Base-by-base conservation (phyloP, 2,329 filamentous ascomycete genomes). In the Hypoxylon sp. region DNA sequence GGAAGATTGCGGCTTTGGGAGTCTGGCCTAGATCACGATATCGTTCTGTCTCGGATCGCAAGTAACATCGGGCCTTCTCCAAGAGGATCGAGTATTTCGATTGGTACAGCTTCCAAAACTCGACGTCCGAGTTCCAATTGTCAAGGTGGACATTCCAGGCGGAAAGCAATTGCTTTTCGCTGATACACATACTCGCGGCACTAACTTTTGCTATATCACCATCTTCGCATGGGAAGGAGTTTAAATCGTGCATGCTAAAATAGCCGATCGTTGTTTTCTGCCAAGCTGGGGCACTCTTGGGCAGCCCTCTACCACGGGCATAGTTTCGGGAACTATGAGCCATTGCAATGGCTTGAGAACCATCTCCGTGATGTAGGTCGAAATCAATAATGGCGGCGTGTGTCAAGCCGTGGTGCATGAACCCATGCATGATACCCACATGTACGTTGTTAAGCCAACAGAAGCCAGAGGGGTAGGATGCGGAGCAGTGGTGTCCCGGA, bases 391-490 rank as follows among this genome's bases (percentile, higher is more conserved):
- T 98, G 10, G 93, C 95, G 0, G 94, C 94, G 76, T 99, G 95
- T 0, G 94, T 98, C 26, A 98, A 80, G 0, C 91, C 93, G 73
- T 99, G 91, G 39, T 85, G 86, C 65, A 94, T 87, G 19, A 92
- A 89, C 10, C 90, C 94, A 76, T 99, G 92, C 76, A 96, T 91
- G 68, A 99, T 97, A 0, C 94, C 95, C 20, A 99, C 92, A 74
- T 98, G 94, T 0, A 99, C 93, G 74, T 99, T 99, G 77, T 99
- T 99, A 52, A 99, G 81, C 94, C 95, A 99, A 80, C 95, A 99
- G 75, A 99, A 99, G 0, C 95, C 95, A 1, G 94, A 97, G 0
- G 95, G 95, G 71, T 91, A 90, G 51, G 91, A 87, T 3, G 92
- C 88, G 2, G 94, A 97, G 78, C 95, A 99, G 75, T 99, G 95